Base-by-base conservation (phyloP, 2,329 filamentous ascomycete species). In the Zymoseptoria pseudotritici region DNA sequence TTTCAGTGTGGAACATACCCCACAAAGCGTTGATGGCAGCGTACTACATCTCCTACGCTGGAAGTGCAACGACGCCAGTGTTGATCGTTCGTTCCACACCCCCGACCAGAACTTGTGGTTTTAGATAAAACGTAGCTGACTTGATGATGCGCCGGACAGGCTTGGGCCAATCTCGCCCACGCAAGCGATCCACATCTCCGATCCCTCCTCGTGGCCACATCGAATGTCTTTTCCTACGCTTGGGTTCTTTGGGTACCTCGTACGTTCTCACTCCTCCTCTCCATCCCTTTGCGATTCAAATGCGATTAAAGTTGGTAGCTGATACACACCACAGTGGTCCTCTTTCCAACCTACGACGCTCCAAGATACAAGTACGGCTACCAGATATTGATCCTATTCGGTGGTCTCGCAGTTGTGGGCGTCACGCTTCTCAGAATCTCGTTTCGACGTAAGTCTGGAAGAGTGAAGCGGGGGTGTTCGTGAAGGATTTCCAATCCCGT, bases 311-410 rank as follows among this genome's bases (percentile, higher is more conserved):
- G 6, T 1, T 4, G 36, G 13, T n/a, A 46, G 36, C n/a, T 52
- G 50, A 53, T 6, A 4, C 53, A n/a, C 1, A 9, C 10, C 21
- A 20, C 56, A 42, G 55, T 65, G 29, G 61, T 54, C 0, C 31
- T 59, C 10, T 65, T 63, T 11, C 61, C 61, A 26, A 65, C 63
- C 5, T 63, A 65, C 26, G 61, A 65, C 53, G 63, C 63, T 17
- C 61, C 63, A 2, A 56, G 58, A 10, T 61, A 61, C 24, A 53
- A 60, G 19, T 63, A 65, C 54, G 63, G 63, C 10, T 63, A 60
- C 20, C 63, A 63, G 51, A 58, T 63, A 1, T 24, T 63, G 50
- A 61, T 63, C 22, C 29, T 63, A 61, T 63, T 63, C 9, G 56
- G 58, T 24, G 57, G 57, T 1, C 20, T 65, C 20, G 61, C 61